Percentiles rank a stretch among this genome's conserved stretches.
Evolutionary conservation across 805 yeast genomes (phyloP).

Genomic region (Candida pseudofarinosa): DNA sequence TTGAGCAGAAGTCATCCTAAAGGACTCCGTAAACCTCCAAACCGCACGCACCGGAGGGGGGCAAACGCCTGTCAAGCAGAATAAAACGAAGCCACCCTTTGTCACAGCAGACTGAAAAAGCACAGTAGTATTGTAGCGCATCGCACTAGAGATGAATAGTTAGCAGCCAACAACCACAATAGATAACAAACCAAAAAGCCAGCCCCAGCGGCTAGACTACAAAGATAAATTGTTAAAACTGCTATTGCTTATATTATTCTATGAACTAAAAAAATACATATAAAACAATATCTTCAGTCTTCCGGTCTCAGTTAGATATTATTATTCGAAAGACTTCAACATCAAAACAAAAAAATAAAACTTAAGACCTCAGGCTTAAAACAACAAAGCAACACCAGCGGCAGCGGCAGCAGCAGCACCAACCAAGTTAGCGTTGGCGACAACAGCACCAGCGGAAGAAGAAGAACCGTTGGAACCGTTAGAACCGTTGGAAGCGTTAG

Average conservation of each 20-base stretch:
- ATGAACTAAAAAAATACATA: conserved; percentile 3
- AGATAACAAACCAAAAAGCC: too few species aligned
- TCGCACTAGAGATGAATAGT: too few species aligned
- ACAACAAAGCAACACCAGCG: conserved; percentile 33
- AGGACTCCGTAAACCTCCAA: too few species aligned
- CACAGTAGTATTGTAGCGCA: too few species aligned
- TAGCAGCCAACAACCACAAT: too few species aligned
- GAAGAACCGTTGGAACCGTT: conserved; percentile 18
- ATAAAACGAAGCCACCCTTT: too few species aligned
- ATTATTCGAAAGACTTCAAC: background rate
- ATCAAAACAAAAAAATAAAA: background rate
- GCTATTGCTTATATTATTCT: conserved; percentile 3
- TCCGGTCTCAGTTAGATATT: background rate
- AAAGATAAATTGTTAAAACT: too few species aligned
- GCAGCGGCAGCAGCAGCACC: conserved; percentile 33
- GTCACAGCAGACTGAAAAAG: too few species aligned
- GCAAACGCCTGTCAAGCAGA: too few species aligned
- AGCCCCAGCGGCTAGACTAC: too few species aligned
- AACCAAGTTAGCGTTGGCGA: conserved; percentile 25
- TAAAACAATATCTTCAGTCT: conserved; percentile 1
- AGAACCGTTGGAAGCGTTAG: conserved; percentile 23
- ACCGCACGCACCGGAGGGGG: too few species aligned
- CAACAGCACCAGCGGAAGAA: conserved; percentile 13
- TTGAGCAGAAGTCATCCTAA: too few species aligned
- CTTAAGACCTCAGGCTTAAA: conserved; percentile 16